These are phyloP conservation scores for Peronospora tabacina DNA, from an alignment of 352 stramenopile genomes.

Conservation along the genomic window DNA sequence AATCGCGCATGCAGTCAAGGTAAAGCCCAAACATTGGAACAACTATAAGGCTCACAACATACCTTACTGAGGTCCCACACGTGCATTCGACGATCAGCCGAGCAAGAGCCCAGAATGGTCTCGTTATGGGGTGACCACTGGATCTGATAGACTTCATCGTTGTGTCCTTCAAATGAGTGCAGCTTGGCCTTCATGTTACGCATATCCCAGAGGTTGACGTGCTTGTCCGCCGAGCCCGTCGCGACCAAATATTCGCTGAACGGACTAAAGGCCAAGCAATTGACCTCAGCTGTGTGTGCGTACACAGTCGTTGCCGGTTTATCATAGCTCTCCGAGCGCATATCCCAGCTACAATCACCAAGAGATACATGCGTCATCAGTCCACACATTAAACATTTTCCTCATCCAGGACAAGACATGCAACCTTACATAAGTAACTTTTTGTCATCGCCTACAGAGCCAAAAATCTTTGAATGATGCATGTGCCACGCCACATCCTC, in stretches of 20 bases:
- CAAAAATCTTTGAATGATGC: constrained; percentile 92
- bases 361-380: constrained; percentile 4
- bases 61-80: constrained; percentile 95
- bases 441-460: constrained; percentile 94
- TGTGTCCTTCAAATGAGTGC: constrained; percentile 94
- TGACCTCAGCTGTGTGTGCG: constrained; percentile 93
- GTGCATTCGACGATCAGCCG: constrained; percentile 93
- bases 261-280: constrained; percentile 96
- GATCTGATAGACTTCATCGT: constrained; percentile 94
- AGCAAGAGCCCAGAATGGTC: constrained; percentile 93
- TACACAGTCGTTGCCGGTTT: constrained; percentile 76
- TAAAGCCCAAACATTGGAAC: background rate
- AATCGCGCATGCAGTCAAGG: background rate
- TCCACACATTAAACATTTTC: background rate
- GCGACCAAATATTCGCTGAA: constrained; percentile 95
- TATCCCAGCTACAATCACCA: constrained; percentile 62
- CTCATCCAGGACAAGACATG: background rate
- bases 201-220: constrained; percentile 98
- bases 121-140: constrained; percentile 97
- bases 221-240: constrained; percentile 91
- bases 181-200: constrained; percentile 93
- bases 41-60: background rate
- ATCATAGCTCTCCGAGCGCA: constrained; percentile 72
- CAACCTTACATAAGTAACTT: constrained; percentile 86
- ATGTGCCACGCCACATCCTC: constrained; percentile 98